Conservation (phyloP, 805 yeast species). For the Candida verbasci region DNA sequence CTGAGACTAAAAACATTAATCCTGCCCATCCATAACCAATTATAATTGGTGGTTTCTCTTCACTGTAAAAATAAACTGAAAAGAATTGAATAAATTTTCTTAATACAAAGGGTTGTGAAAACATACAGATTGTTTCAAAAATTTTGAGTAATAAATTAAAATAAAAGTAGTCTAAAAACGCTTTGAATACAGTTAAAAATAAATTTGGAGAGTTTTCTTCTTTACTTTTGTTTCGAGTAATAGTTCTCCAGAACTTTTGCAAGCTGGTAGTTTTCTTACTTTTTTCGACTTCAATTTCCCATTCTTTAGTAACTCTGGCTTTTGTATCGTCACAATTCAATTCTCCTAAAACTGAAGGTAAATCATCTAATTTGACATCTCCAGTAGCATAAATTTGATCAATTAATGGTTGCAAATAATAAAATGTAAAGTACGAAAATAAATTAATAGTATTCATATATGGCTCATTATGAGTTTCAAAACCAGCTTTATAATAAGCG, state of each 20-base stretch:
- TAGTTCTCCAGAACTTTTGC: constrained; percentile 3
- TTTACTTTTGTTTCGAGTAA: constrained; percentile 6
- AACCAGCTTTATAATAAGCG: constrained; percentile 15
- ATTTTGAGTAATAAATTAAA: constrained; percentile 10
- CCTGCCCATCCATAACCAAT: constrained; percentile 22
- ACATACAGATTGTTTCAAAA: constrained; percentile 18
- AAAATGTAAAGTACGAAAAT: constrained; percentile 19
- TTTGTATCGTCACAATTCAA: constrained; percentile 15
- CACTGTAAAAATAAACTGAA: constrained; percentile 10
- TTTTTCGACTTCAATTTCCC: constrained; percentile 16
- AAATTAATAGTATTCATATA: constrained; percentile 17
- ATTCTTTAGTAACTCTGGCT: constrained; percentile 16
- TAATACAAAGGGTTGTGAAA: constrained; percentile 27
- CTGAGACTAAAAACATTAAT: constrained; percentile 21
- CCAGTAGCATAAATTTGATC: constrained; percentile 18
- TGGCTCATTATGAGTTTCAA: constrained; percentile 24
- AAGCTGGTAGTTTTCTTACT: constrained; percentile 8
- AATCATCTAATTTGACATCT: constrained; percentile 42
- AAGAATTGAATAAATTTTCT: constrained; percentile 25
- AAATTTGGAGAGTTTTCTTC: constrained; percentile 11
- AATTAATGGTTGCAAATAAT: constrained; percentile 25
- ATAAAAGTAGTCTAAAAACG: constrained; percentile 6
- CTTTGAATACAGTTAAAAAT: constrained; percentile 12
- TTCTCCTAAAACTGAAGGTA: constrained; percentile 47
- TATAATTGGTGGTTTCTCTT: constrained; percentile 19